phyloP scores from a whole-genome alignment of 768 basidiomycete species.

The Antrodiella citrinella region DNA sequence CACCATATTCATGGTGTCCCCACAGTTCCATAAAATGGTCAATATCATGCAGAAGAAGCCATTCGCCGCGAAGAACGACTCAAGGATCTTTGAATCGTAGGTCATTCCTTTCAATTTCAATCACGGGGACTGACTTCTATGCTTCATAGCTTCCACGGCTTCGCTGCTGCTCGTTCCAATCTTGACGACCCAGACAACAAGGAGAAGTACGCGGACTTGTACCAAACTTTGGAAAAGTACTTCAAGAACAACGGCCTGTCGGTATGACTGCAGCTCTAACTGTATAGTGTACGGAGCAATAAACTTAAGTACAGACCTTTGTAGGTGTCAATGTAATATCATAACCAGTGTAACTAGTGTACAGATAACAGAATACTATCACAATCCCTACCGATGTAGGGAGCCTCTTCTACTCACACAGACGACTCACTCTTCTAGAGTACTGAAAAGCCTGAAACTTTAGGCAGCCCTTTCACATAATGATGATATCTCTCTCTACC shows the following conservation, averaged over 20 bases:
- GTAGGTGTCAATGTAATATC: too few species aligned
- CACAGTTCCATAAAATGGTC: slow-evolving; percentile 42
- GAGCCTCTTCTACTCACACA: too few species aligned
- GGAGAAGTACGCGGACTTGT: slow-evolving; percentile 54
- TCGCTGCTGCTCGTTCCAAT: slow-evolving; percentile 55
- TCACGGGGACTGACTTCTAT: not conserved
- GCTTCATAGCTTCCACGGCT: slow-evolving; percentile 50
- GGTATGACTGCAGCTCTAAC: too few species aligned
- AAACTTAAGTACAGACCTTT: too few species aligned
- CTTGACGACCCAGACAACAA: slow-evolving; percentile 48
- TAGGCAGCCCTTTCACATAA: too few species aligned
- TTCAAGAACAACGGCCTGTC: slow-evolving; percentile 28
- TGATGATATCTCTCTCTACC: too few species aligned
- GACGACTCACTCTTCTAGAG: too few species aligned
- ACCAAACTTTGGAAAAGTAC: slow-evolving; percentile 40
- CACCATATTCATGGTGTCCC: not conserved
- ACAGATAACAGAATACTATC: too few species aligned
- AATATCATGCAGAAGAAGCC: slow-evolving; percentile 40
- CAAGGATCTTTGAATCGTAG: slow-evolving; percentile 36
- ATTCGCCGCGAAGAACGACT: slow-evolving; percentile 39
- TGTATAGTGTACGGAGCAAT: too few species aligned
- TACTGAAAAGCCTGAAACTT: too few species aligned
- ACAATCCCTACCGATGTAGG: too few species aligned
- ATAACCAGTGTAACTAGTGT: too few species aligned
- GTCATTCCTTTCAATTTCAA: not conserved